Evolutionary conservation across 352 stramenopile species (phyloP), one percentile per base, ranked within the genome.

Genomic region (Elongisporangium prolatum): DNA sequence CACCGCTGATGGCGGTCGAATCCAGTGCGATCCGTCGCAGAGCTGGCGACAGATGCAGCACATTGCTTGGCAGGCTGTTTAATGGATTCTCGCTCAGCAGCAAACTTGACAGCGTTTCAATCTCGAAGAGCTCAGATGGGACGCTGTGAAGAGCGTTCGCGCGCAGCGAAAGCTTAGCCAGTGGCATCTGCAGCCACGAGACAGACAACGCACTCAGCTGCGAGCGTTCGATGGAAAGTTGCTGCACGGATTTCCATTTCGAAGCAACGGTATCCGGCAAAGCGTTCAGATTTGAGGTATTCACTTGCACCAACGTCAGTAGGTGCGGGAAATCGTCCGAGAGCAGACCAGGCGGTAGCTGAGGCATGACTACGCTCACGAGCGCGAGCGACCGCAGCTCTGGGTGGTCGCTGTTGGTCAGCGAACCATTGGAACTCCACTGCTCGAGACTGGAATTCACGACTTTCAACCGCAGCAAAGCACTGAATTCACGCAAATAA

Each of bases 361-460:
- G 52, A 3, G 61, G 21, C 48, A 72, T 69, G 4, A 54, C 57
- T 16, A 61, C 60, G n/a, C 54, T 48, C 24, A 72, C 47, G 11
- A 72, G 25, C 13, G 61, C 62, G 21, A 67, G 22, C 17, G 59
- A 65, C 9, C 58, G 56, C 51, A 77, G 49, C 13, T 21, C 34
- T 21, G 63, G 59, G 11, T 74, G 58, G n/a, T 55, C 25, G 2
- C 22, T 52, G 16, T 57, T 11, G 6, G 52, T 68, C 52, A 74
- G 54, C 9, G 63, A 52, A 11, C 56, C 63, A 21, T 61, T 52
- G 5, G 21, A 18, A 1, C 21, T 34, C 62, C 63, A 74, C 14
- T 44, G 34, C 9, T 44, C 48, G 20, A 77, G 40, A 16, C 59
- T 72, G n/a, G 61, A 67, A 56, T 72, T 77, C 59, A 63, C 69